Evolutionary conservation across 768 basidiomycete species (phyloP), one percentile per base, ranked within the genome.

Genomic region (Suillus tomentosus): DNA sequence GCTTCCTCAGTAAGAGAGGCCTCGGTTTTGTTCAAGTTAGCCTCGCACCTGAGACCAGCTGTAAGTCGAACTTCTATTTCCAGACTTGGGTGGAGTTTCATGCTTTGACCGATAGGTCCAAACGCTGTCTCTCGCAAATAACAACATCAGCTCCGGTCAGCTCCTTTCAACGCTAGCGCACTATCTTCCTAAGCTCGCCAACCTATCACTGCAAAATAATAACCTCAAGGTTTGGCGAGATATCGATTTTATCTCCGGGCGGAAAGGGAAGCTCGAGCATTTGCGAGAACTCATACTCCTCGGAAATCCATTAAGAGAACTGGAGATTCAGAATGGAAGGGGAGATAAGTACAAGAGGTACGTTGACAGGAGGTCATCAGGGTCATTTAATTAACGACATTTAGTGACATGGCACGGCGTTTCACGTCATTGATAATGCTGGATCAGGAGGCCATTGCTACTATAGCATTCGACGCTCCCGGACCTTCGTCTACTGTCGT

Each of bases 11-110:
- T 77, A 24, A 85, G 81, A 65, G 90, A 92, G 69, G 87, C 90
- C 0, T 85, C 89, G 6, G 94, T 96, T 11, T 87, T 98, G 53
- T 95, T 95, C 81, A 95, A 95, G 75, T 80, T 96, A 13, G 93
- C 95, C 1, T 82, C 85, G 22, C 84, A 89, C 68, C 84, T 95
- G 61, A 87, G 85, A 67, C 94, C 95, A 43, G 83, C 86, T 62
- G 93, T 92, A 69, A 62, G 80, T 70, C 8, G 65, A 61, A 43
- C 5, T 14, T 34, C 50, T 43, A 0, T n/a, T 31, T 34, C 8
- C 37, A 56, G 2, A 22, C 10, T 50, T 19, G 15, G 3, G 17
- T 14, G 15, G 37, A 55, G 17, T 31, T 54, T 31, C 19, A 34
- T 58, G 22, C 50, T 62, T 63, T 51, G 13, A 43, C 55, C 24